These are phyloP conservation scores for Acer yangbiense DNA, from an alignment of 345 rosid genomes.

Conservation along the genomic window DNA sequence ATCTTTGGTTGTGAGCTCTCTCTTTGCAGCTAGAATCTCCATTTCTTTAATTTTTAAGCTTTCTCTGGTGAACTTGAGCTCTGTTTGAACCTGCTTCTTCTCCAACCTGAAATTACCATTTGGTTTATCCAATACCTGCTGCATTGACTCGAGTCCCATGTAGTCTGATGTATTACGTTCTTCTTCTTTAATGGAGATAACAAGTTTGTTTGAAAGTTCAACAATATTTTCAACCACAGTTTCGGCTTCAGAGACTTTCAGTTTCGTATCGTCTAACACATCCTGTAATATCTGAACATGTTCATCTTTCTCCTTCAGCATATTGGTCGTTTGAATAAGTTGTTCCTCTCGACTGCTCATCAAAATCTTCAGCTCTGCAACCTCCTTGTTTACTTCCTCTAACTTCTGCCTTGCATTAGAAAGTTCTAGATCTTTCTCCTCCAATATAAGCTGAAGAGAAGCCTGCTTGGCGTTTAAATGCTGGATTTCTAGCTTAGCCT, in stretches of 20 bases:
- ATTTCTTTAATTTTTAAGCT: constrained; percentile 63
- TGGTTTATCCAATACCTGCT: constrained; percentile 33
- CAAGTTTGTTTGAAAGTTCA: constrained; percentile 60
- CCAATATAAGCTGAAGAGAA: constrained; percentile 59
- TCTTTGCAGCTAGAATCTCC: constrained; percentile 62
- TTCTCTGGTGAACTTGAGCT: constrained; percentile 59
- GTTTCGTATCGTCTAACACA: constrained; percentile 54
- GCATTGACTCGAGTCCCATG: constrained; percentile 28
- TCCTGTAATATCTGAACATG: constrained; percentile 50
- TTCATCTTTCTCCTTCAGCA: constrained; percentile 76
- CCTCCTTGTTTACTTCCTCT: constrained; percentile 62
- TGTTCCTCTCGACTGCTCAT: constrained; percentile 58
- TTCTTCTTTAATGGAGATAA: constrained; percentile 43
- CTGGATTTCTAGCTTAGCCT: constrained; percentile 84
- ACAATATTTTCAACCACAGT: constrained; percentile 59
- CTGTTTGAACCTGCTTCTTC: constrained; percentile 61
- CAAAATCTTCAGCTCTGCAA: constrained; percentile 57
- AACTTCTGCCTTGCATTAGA: constrained; percentile 49
- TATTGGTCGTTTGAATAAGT: constrained; percentile 51
- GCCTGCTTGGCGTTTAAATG: constrained; percentile 70
- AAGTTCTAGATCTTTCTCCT: constrained; percentile 72
- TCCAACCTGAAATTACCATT: constrained; percentile 43
- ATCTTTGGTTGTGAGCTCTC: constrained; percentile 60
- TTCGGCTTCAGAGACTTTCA: constrained; percentile 67
- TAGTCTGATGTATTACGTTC: constrained; percentile 27